phyloP scores from a whole-genome alignment of 2,329 filamentous ascomycete genomes.

The Ceratocystis albifundus region DNA sequence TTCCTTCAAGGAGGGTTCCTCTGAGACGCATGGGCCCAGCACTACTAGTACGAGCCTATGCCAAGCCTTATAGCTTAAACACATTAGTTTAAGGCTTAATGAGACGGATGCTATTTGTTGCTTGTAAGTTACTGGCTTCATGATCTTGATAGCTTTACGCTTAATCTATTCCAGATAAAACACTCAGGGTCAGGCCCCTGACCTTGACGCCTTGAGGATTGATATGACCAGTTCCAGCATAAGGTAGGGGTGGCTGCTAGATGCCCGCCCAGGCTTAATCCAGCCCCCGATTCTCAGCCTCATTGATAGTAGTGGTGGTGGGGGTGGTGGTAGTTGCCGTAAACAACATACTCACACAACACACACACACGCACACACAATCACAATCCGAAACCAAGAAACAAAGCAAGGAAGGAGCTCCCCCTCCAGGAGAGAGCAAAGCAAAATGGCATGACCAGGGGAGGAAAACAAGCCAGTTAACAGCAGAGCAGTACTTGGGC shows the following conservation, averaged over 20 bases:
- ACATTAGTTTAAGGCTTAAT: not conserved
- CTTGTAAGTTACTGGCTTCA: too few relatives aligned
- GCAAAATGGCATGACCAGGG: not conserved
- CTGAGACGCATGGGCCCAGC: not conserved
- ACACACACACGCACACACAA: too few relatives aligned
- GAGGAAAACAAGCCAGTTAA: not conserved
- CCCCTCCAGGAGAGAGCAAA: too few relatives aligned
- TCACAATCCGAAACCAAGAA: not conserved
- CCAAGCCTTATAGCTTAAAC: not conserved
- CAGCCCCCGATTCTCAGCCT: slow-evolving; percentile 1
- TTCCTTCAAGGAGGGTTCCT: not conserved
- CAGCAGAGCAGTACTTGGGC: not conserved
- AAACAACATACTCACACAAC: slow-evolving; percentile 1
- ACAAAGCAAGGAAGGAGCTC: not conserved
- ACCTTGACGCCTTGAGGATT: too few relatives aligned
- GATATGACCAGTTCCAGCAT: not conserved
- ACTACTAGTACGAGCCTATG: too few relatives aligned
- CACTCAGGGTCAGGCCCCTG: too few relatives aligned
- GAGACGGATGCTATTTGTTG: not conserved
- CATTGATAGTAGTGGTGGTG: too few relatives aligned
- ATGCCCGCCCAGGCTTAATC: not conserved
- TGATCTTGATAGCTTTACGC: too few relatives aligned
- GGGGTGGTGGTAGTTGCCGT: too few relatives aligned
- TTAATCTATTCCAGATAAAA: too few relatives aligned
- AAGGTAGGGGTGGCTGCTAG: not conserved